A percentile compares a stretch with the other conserved stretches of the same genome.
Evolutionary conservation across 2,329 filamentous ascomycete genomes (phyloP).

Genomic region (Zarea fungicola): DNA sequence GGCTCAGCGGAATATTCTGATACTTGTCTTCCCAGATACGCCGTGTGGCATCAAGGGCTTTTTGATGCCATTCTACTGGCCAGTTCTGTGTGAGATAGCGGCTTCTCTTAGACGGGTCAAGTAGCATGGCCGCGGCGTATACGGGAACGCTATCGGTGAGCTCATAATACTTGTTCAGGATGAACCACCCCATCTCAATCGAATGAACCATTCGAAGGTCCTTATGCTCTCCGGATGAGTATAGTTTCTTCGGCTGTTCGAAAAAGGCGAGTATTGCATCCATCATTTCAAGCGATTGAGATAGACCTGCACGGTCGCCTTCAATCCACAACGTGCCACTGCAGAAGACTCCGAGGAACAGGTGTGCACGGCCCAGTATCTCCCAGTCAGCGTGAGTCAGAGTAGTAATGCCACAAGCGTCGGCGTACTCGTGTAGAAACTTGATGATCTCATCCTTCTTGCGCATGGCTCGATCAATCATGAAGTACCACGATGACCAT

Average conservation of each 20-base stretch:
- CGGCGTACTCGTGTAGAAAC: neutral
- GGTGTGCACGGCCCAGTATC: neutral
- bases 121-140: constrained; percentile 15
- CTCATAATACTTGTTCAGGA: constrained; percentile 15
- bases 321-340: neutral
- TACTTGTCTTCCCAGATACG: too few relatives aligned
- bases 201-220: constrained; percentile 7
- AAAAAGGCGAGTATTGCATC: neutral
- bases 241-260: neutral
- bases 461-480: neutral
- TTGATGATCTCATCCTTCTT: neutral
- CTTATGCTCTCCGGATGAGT: neutral
- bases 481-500: neutral
- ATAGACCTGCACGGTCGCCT: neutral
- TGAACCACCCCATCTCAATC: constrained; percentile 16
- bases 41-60: too few relatives aligned
- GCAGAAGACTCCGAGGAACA: neutral
- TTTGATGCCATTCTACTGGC: too few relatives aligned
- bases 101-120: too few relatives aligned
- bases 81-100: too few relatives aligned
- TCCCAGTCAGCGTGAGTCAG: neutral
- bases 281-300: neutral
- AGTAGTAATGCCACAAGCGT: neutral
- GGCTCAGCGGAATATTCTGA: too few relatives aligned
- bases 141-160: constrained; percentile 11